phyloP scores from a whole-genome alignment of 352 stramenopile species.

The Pythium brachiatum region DNA sequence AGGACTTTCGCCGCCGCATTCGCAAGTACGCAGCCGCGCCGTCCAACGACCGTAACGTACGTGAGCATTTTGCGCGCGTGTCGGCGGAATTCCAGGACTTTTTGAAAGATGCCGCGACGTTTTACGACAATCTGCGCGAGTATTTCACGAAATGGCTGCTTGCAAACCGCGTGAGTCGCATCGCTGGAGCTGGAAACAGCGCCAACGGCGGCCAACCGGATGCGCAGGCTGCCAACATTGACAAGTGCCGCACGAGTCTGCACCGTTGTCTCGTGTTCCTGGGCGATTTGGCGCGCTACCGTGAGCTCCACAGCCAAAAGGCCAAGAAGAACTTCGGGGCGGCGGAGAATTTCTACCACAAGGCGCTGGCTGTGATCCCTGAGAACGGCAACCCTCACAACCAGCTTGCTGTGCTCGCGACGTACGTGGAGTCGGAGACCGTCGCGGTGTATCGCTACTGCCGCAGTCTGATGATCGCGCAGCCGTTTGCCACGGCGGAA shows the following conservation, averaged over 20 bases:
- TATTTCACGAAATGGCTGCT: conserved; percentile 50
- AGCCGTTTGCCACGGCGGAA: conserved; percentile 85
- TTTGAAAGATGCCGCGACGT: conserved; percentile 50
- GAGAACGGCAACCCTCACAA: conserved; percentile 87
- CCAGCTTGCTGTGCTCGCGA: conserved; percentile 80
- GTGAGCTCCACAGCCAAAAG: conserved; percentile 80
- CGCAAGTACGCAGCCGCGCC: conserved; percentile 82
- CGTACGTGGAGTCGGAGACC: conserved; percentile 87
- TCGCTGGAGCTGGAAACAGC: conserved; percentile 29
- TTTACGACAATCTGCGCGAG: conserved; percentile 72
- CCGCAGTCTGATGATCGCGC: conserved; percentile 75
- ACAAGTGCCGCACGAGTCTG: conserved; percentile 59
- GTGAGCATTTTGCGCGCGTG: conserved; percentile 76
- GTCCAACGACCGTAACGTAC: conserved; percentile 56
- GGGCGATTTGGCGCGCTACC: conserved; percentile 76
- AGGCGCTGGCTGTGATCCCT: conserved; percentile 59
- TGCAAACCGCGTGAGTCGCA: conserved; percentile 37
- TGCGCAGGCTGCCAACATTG: conserved; percentile 15
- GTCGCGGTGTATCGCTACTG: conserved; percentile 91
- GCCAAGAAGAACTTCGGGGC: conserved; percentile 82
- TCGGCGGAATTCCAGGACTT: conserved; percentile 77
- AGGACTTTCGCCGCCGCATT: conserved; percentile 84
- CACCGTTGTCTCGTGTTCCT: conserved; percentile 84
- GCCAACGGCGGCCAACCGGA: not conserved
- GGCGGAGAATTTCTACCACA: conserved; percentile 71